Base-by-base conservation (phyloP, 306 rosid genomes). In the Lablab purpureus region DNA sequence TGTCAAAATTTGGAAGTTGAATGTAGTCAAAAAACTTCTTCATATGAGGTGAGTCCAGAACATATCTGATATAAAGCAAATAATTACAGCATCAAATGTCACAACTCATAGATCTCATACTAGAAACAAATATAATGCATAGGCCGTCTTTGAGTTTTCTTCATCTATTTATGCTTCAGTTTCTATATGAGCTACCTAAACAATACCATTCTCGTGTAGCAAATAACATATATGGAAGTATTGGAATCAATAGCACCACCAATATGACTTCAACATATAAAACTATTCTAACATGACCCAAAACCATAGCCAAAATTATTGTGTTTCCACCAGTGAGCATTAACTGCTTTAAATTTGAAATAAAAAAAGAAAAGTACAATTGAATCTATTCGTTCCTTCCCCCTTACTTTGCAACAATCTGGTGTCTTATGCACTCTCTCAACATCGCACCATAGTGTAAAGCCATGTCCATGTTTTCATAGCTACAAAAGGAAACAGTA, bases 371-470 rank as follows among this genome's bases (percentile, higher is more conserved):
- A 82, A 23, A 32, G 56, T 13, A 64, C 41, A 72, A 67, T 54
- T 45, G 47, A 71, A 82, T 23, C 30, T 36, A 19, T 14, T 8
- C 23, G 23, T 32, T 75, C 51, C 28, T 14, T 58, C 80, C 32
- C 71, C 40, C 89, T 81, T 82, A 94, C 98, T 82, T 94, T 59
- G 98, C 98, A 87, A 94, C 97, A 62, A 76, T 87, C 86, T 94
- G 97, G 85, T 92, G 98, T 74, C 98, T 92, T 81, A 94, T 92
- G 85, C 98, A 94, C 85, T 94, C 98, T 85, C 97, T 87, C 85
- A 94, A 78, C 97, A 94, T 94, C 72, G 97, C 86, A 64, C 98
- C 94, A 78, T 88, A 94, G 80, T 94, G 98, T 64, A 94, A 83
- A 82, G 97, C 97, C 98, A 94, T 89, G 47, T 90, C 93, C 30